Percentiles rank a stretch among this genome's conserved stretches.
Evolutionary conservation across 148 eudicot species (phyloP).

Genomic region (Rhododendron ovatum): DNA sequence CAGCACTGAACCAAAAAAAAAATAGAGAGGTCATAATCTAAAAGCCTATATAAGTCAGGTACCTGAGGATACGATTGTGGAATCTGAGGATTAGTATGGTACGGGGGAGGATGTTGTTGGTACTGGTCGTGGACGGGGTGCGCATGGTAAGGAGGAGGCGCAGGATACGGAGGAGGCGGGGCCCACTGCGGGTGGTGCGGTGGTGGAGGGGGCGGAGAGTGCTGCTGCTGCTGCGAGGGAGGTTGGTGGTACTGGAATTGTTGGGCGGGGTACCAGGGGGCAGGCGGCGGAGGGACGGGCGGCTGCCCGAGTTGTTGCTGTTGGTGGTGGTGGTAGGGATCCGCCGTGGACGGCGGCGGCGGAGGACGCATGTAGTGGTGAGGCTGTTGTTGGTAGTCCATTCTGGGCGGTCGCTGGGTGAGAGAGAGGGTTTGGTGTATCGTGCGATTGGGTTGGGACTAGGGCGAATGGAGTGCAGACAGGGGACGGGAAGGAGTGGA

Average conservation of each 20-base stretch:
- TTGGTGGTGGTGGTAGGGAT: constrained; percentile 37
- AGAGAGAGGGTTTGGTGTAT: neutral
- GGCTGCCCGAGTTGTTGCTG: constrained; percentile 20
- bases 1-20: too few species aligned
- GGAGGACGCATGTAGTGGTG: constrained; percentile 54
- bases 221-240: constrained; percentile 7
- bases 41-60: neutral
- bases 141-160: constrained; percentile 28
- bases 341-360: constrained; percentile 34
- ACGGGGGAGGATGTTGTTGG: constrained; percentile 23
- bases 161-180: constrained; percentile 25
- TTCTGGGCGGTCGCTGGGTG: neutral
- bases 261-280: constrained; percentile 45
- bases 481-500: neutral
- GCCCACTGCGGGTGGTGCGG: constrained; percentile 37
- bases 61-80: constrained; percentile 31
- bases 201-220: constrained; percentile 32
- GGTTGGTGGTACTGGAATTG: constrained; percentile 45
- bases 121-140: constrained; percentile 32
- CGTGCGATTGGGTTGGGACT: neutral
- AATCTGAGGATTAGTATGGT: constrained; percentile 12
- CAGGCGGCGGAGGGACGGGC: constrained; percentile 27
- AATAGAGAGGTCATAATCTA: neutral
- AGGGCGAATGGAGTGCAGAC: neutral
- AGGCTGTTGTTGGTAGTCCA: constrained; percentile 53